These are phyloP conservation scores for Odonthalia washingtoniensis DNA, from an alignment of 31 red algal species.

Conservation along the genomic window DNA sequence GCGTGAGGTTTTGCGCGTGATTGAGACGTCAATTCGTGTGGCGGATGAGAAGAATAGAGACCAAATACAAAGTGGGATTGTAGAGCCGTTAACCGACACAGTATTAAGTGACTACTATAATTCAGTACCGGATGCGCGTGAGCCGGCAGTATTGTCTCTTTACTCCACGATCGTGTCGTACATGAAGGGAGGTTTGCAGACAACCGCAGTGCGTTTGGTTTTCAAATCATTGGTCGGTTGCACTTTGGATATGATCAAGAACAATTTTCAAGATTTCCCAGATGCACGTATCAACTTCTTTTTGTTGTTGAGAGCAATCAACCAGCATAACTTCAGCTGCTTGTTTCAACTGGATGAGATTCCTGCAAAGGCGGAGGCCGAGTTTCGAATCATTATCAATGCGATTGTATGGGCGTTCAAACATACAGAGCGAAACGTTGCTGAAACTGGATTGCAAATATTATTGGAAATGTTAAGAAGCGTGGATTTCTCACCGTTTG, in stretches of 20 bases:
- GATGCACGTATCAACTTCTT: constrained; percentile 95
- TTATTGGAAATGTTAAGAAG: constrained; percentile 90
- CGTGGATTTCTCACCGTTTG: constrained; percentile 78
- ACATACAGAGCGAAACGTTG: constrained; percentile 98
- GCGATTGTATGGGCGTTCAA: constrained; percentile 99
- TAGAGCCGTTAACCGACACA: constrained; percentile 85
- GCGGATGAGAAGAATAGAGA: constrained; percentile 73
- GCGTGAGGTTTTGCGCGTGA: constrained; percentile 83
- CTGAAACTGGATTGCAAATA: constrained; percentile 96
- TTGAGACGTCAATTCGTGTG: constrained; percentile 84
- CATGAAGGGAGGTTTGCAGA: constrained; percentile 74
- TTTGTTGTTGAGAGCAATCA: constrained; percentile 86
- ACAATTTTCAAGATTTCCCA: constrained; percentile 99
- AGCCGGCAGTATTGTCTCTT: constrained; percentile 91
- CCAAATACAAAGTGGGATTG: constrained; percentile 73
- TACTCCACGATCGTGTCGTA: constrained; percentile 84
- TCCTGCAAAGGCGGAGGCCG: constrained; percentile 83
- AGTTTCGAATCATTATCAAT: constrained; percentile 95
- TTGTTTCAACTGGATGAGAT: constrained; percentile 90
- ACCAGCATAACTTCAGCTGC: constrained; percentile 84
- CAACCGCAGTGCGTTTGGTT: constrained; percentile 66
- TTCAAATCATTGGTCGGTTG: constrained; percentile 87
- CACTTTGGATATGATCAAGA: constrained; percentile 99
- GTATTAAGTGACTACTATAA: constrained; percentile 90
- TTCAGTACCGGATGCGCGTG: constrained; percentile 88